Base-by-base conservation (phyloP, 108 stramenopile species). In the Schizochytrium sp. region DNA sequence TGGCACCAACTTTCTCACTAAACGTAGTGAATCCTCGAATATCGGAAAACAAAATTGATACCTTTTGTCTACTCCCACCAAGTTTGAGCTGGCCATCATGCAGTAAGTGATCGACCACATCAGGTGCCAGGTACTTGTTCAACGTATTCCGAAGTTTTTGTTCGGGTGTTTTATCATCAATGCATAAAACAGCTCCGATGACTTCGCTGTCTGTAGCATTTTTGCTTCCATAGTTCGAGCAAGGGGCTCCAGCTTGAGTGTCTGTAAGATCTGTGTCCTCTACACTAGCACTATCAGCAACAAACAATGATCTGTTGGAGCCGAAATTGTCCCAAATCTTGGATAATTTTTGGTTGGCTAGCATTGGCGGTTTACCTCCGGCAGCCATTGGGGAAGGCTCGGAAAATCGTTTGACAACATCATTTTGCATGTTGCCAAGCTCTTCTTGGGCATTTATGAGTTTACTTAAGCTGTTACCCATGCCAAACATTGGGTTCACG, bases 111-210 rank as follows among this genome's bases (percentile, higher is more conserved):
- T 83, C 76, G 10, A 83, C 76, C 0, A 83, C 1, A 40, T 83
- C 76, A n/a, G 76, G 76, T 8, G 76, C 76, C 50, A 83, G 1
- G 40, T 83, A 83, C 76, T 83, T 83, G 10, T 83, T 83, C 1
- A 83, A 40, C 3, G 76, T 83, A 38, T 38, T 83, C n/a, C 53
- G 47, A n/a, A 83, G 47, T 28, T 83, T 83, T 40, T 55, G 53
- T 53, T 83, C 76, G 15, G 76, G 76, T 1, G 76, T 83, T 40
- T 83, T 83, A 53, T 83, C 76, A 28, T 83, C 76, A 46, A 83
- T 12, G 53, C 76, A 83, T 28, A 83, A 38, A n/a, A 83, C 76
- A 3, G 53, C 50, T 0, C 76, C 76, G 1, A 83, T 10, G 0
- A 83, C 47, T 28, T 83, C 76, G 10, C 55, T 3, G 12, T 69